Evolutionary conservation across 2,329 filamentous ascomycete genomes (phyloP).

Genomic region (Trichoderma breve): DNA sequence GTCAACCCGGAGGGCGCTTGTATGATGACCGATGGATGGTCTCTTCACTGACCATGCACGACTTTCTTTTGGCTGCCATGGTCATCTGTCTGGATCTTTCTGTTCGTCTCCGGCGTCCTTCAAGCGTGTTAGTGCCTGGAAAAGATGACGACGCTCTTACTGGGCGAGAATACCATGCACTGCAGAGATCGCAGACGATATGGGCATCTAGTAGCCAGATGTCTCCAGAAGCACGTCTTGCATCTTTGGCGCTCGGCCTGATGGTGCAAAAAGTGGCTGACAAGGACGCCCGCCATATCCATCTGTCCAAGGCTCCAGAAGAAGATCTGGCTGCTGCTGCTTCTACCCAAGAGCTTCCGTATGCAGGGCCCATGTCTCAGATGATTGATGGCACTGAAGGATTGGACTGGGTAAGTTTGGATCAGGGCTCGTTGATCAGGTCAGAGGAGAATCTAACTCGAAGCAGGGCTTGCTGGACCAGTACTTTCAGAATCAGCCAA

Average conservation of each 20-base stretch:
- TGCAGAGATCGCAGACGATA: neutral
- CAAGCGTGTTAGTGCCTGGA: neutral
- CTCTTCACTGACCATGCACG: neutral
- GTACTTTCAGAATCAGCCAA: neutral
- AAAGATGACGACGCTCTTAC: neutral
- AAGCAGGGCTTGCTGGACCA: neutral
- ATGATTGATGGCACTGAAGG: slow-evolving; percentile 11
- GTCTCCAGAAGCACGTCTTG: neutral
- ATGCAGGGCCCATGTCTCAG: neutral
- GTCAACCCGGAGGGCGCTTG: neutral
- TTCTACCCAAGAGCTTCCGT: neutral
- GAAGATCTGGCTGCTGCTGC: neutral
- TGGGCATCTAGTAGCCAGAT: neutral
- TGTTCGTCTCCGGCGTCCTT: neutral
- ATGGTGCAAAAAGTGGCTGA: slow-evolving; percentile 5
- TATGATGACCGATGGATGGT: neutral
- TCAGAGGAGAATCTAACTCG: neutral
- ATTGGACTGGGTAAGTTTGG: neutral
- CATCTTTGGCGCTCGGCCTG: neutral
- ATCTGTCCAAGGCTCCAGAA: neutral
- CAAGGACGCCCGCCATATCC: neutral
- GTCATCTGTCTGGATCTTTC: slow-evolving; percentile 5
- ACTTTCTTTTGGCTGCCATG: slow-evolving; percentile 12
- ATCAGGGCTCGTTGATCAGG: neutral
- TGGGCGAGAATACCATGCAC: neutral